A percentile compares a stretch with the other conserved stretches of the same genome.
These are phyloP conservation scores for Fragilaria crotonensis DNA, from an alignment of 108 stramenopile species.

Conservation along the genomic window DNA sequence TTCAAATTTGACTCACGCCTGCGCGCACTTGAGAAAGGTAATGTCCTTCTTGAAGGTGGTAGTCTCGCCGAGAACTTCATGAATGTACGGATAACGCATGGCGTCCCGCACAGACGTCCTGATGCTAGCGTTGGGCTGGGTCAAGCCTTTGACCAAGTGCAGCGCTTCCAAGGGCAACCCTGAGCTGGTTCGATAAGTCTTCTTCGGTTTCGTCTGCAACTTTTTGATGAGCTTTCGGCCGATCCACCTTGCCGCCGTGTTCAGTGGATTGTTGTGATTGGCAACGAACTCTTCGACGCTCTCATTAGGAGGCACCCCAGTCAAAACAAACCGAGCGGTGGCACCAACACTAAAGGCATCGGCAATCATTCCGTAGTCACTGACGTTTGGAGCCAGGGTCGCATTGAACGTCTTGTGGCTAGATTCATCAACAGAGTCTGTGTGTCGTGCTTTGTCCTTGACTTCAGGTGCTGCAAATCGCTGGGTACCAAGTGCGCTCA, in stretches of 20 bases:
- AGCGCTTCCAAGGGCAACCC: slow-evolving; percentile 17
- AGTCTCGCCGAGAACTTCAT: slow-evolving; percentile 8
- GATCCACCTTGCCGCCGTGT: not conserved
- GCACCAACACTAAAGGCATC: slow-evolving; percentile 66
- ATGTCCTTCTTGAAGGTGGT: not conserved
- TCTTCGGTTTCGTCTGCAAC: slow-evolving; percentile 29
- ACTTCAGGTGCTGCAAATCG: slow-evolving; percentile 55
- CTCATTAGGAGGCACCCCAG: slow-evolving; percentile 48
- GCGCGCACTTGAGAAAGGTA: too few species aligned
- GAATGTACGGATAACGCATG: slow-evolving; percentile 15
- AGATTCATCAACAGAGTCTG: slow-evolving; percentile 7
- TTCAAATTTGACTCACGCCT: too few species aligned
- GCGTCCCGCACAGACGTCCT: slow-evolving; percentile 27
- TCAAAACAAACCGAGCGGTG: slow-evolving; percentile 54
- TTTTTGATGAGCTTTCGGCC: not conserved
- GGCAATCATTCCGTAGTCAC: slow-evolving; percentile 62
- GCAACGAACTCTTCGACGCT: slow-evolving; percentile 35
- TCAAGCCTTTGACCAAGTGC: slow-evolving; percentile 14
- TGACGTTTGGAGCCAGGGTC: slow-evolving; percentile 34
- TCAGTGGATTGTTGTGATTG: slow-evolving; percentile 1
- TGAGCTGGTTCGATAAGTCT: slow-evolving; percentile 8
- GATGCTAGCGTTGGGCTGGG: slow-evolving; percentile 7
- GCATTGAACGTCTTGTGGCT: not conserved
- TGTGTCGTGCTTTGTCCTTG: not conserved
- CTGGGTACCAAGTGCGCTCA: slow-evolving; percentile 54